These are phyloP conservation scores for Malassezia restricta DNA, from an alignment of 1,284 basidiomycete species.

Conservation along the genomic window DNA sequence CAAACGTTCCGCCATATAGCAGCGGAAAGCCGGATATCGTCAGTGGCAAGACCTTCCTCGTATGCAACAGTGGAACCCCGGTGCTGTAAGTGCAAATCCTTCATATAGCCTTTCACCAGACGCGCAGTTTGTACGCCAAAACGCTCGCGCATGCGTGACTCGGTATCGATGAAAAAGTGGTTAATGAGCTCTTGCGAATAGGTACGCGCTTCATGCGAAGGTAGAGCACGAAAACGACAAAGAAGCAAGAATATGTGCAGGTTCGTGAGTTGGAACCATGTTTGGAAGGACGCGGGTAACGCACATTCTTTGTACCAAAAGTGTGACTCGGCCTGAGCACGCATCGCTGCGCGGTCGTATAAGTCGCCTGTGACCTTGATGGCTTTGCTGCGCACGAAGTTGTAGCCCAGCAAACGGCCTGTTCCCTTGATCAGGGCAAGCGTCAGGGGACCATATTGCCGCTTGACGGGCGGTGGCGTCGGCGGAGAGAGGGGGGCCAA, in stretches of 20 bases:
- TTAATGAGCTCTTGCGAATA: constrained; percentile 74
- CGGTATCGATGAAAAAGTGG: constrained; percentile 91
- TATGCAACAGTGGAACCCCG: constrained; percentile 68
- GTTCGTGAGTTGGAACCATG: constrained; percentile 91
- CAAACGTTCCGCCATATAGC: constrained; percentile 88
- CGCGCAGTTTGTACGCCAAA: constrained; percentile 62
- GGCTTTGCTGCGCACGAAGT: constrained; percentile 49
- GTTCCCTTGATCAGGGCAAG: constrained; percentile 42
- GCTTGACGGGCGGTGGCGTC: constrained; percentile 20
- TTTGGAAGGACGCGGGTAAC: constrained; percentile 85
- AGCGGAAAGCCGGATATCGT: constrained; percentile 54
- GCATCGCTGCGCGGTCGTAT: constrained; percentile 51
- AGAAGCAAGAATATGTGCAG: constrained; percentile 84
- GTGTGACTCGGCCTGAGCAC: constrained; percentile 42
- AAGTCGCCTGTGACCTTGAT: constrained; percentile 52
- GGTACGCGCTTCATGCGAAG: constrained; percentile 55
- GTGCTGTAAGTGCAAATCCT: constrained; percentile 78
- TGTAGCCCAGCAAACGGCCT: constrained; percentile 52
- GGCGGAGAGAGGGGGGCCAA: constrained; percentile 31
- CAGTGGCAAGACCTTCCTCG: constrained; percentile 59
- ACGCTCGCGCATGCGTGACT: constrained; percentile 69
- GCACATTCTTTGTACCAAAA: constrained; percentile 55
- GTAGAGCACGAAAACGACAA: constrained; percentile 73
- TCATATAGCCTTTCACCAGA: constrained; percentile 79
- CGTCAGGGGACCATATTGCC: constrained; percentile 25